A percentile compares a stretch with the other conserved stretches of the same genome.
Conservation (phyloP, 176 grass and related monocot genomes). For the Lolium perenne region DNA sequence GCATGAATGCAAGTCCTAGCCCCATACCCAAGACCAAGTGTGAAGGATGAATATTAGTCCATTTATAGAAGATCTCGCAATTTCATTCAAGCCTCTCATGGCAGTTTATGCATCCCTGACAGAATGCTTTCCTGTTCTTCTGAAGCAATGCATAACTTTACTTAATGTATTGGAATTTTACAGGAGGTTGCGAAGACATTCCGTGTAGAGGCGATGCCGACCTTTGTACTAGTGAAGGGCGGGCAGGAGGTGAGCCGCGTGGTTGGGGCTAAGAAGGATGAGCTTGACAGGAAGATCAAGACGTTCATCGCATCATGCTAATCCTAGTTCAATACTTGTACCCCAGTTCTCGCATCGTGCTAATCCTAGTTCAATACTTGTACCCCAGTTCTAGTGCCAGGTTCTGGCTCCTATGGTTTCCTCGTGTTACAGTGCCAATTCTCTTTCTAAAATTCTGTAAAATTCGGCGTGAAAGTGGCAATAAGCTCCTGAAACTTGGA, state of each 20-base stretch:
- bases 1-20: not conserved
- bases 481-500: slow-evolving; percentile 31
- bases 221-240: slow-evolving; percentile 71
- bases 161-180: slow-evolving; percentile 26
- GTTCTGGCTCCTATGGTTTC: not conserved
- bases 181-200: slow-evolving; percentile 88
- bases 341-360: not conserved
- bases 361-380: slow-evolving; percentile 30
- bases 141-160: not conserved
- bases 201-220: slow-evolving; percentile 83
- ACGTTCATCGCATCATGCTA: slow-evolving; percentile 47
- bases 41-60: not conserved
- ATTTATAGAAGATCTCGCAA: not conserved
- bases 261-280: slow-evolving; percentile 84
- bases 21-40: not conserved
- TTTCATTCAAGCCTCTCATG: not conserved
- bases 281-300: slow-evolving; percentile 78
- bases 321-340: slow-evolving; percentile 25
- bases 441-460: not conserved
- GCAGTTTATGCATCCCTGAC: not conserved
- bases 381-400: not conserved
- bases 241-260: slow-evolving; percentile 74
- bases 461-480: slow-evolving; percentile 26
- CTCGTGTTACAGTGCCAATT: not conserved
- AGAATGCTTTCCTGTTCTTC: not conserved